Percentiles rank a stretch among this genome's conserved stretches.
Conservation (phyloP, 208 protist genomes). For the Leishmania tarentolae region DNA sequence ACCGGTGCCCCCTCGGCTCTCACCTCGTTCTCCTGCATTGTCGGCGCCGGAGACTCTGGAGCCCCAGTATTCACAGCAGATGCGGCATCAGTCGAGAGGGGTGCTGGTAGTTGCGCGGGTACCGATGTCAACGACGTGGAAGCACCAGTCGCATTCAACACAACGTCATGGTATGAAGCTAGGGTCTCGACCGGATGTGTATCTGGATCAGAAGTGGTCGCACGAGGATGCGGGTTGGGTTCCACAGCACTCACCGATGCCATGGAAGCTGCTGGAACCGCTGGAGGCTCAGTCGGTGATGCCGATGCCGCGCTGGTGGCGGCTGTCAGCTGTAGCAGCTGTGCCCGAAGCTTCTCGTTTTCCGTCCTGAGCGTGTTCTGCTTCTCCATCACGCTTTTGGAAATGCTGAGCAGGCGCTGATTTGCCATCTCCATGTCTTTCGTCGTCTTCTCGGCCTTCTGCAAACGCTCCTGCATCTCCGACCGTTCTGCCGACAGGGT, state of each 20-base stretch:
- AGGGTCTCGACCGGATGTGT: background rate
- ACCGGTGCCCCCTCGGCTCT: background rate
- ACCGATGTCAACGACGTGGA: background rate
- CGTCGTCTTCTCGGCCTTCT: slow-evolving; percentile 17
- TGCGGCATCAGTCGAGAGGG: background rate
- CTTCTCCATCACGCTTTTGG: slow-evolving; percentile 44
- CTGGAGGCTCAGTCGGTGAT: background rate
- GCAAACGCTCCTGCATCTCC: slow-evolving; percentile 24
- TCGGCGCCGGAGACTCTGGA: background rate
- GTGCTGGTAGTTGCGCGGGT: background rate
- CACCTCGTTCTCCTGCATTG: background rate
- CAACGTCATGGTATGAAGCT: background rate
- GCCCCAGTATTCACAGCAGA: background rate
- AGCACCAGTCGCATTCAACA: background rate
- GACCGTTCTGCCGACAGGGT: slow-evolving; percentile 26
- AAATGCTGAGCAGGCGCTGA: slow-evolving; percentile 43
- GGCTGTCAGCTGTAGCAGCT: slow-evolving; percentile 19
- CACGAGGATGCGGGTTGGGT: too few relatives aligned
- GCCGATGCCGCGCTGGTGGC: background rate
- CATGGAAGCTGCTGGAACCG: background rate
- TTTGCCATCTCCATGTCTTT: slow-evolving; percentile 31
- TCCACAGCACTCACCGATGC: background rate
- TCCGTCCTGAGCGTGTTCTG: slow-evolving; percentile 31
- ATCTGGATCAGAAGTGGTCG: background rate
- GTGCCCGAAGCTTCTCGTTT: slow-evolving; percentile 24